These are phyloP conservation scores for Usnea hakonensis DNA, from an alignment of 495 filamentous ascomycete species.

Conservation along the genomic window DNA sequence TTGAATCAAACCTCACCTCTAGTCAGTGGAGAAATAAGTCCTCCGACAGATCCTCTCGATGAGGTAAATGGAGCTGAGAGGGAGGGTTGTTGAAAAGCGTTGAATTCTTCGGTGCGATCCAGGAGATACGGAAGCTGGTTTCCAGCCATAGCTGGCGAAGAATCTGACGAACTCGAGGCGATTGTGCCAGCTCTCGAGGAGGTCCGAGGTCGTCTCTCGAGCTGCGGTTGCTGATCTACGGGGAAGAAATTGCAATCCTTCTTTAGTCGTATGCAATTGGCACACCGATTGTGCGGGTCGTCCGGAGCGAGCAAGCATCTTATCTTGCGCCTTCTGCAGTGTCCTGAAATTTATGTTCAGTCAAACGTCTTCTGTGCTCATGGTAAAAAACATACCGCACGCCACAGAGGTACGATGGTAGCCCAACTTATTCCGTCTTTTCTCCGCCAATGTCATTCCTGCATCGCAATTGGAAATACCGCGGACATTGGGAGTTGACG, in stretches of 20 bases:
- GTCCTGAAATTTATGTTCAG: constrained; percentile 48
- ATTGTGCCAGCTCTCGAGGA: constrained; percentile 37
- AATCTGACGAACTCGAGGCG: constrained; percentile 39
- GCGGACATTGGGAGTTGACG: constrained; percentile 61
- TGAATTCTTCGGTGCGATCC: constrained; percentile 37
- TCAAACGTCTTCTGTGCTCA: neutral
- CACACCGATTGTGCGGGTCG: constrained; percentile 77
- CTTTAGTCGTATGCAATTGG: constrained; percentile 92
- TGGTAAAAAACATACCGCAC: constrained; percentile 56
- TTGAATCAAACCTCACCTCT: constrained; percentile 15
- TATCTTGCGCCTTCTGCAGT: constrained; percentile 93
- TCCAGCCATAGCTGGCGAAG: constrained; percentile 33
- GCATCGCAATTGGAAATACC: constrained; percentile 39
- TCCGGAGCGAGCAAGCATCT: constrained; percentile 74
- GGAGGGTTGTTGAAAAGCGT: constrained; percentile 36
- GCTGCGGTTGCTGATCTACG: constrained; percentile 73
- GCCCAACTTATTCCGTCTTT: constrained; percentile 90
- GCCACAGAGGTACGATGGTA: constrained; percentile 97
- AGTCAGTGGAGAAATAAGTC: constrained; percentile 21
- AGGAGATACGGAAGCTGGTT: constrained; percentile 15
- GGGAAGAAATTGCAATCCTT: constrained; percentile 94
- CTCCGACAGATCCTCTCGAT: constrained; percentile 14
- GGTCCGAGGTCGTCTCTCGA: constrained; percentile 45
- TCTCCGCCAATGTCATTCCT: constrained; percentile 55
- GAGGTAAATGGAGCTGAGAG: constrained; percentile 24